Base-by-base conservation (phyloP, 2,329 filamentous ascomycete genomes). In the Hymenoscyphus fraxineus region DNA sequence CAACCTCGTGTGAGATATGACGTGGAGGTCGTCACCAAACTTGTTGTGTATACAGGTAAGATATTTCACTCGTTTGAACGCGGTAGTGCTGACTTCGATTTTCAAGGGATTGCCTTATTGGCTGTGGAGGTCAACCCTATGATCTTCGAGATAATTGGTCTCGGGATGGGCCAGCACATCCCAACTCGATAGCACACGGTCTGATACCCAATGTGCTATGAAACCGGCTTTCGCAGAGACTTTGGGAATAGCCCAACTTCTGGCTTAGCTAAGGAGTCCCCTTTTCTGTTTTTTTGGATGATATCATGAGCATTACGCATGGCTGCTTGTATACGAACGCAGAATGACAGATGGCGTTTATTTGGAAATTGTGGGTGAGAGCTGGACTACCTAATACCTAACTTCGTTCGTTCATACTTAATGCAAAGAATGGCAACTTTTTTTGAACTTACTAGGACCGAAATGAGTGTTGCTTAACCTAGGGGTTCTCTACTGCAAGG, bases 1-100 rank as follows among this genome's bases (percentile, higher is more conserved):
- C 92, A 90, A 78, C 93, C 95, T 59, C 87, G 95, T 70, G 93
- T 97, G 65, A 84, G 93, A 71, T 99, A 98, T 74, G 95, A 99
- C 78, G 94, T 98, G n/a, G 95, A 99, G 77, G 94, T 99, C 47
- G 90, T 99, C 44, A 98, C 95, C 5, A 98, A 97, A 79, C 78
- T 99, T 66, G 90, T 99, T 72, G 92, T 99, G 31, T 99, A 99
- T 79, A 85, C 90, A 65, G 95, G 94, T 92, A 79, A 77, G 87
- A 79, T 16, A 3, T n/a, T 5, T 27, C 15, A 13, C 12, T 56
- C 7, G 15, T 2, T 27, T 9, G 1, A 7, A 55, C 59, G 59
- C 41, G 40, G 39, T 64, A 27, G 39, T 64, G 22, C 65, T 59
- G 40, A 67, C 27, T 3, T 7, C 9, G 9, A 32, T 22, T 1